phyloP scores from a whole-genome alignment of 768 basidiomycete species.

The Exsudoporus frostii region DNA sequence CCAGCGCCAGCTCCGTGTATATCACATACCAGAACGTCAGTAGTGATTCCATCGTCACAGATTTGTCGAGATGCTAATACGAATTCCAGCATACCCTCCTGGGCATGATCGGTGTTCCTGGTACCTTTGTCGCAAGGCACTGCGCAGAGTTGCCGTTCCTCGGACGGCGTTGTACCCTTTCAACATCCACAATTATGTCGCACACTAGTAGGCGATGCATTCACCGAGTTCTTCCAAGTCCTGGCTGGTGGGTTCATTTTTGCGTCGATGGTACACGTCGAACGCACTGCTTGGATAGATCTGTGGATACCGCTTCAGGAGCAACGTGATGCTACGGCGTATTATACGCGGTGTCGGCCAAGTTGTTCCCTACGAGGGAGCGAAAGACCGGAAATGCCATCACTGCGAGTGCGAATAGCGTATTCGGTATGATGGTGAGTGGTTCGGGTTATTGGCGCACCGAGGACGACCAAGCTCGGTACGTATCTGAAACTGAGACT shows the following conservation, averaged over 20 bases:
- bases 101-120: slow-evolving; percentile 55
- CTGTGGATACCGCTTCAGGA: too few relatives aligned
- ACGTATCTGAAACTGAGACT: too few relatives aligned
- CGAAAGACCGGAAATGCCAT: too few relatives aligned
- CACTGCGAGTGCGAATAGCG: too few relatives aligned
- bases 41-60: not conserved
- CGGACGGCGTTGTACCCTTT: slow-evolving; percentile 53
- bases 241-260: slow-evolving; percentile 59
- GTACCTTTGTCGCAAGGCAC: slow-evolving; percentile 53
- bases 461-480: too few relatives aligned
- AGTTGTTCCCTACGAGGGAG: too few relatives aligned
- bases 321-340: too few relatives aligned
- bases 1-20: slow-evolving; percentile 33
- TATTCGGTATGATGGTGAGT: too few relatives aligned
- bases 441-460: too few relatives aligned
- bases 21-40: slow-evolving; percentile 71
- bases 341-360: too few relatives aligned
- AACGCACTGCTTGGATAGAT: too few relatives aligned
- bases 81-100: slow-evolving; percentile 48
- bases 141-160: slow-evolving; percentile 49
- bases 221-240: slow-evolving; percentile 22
- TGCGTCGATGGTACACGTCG: slow-evolving; percentile 36
- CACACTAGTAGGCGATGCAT: not conserved
- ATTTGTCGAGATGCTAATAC: slow-evolving; percentile 5
- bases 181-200: slow-evolving; percentile 44